Evolutionary conservation across 306 rosid genomes (phyloP), one percentile per base, ranked within the genome.

Genomic region (Sechiopsis laciniata): DNA sequence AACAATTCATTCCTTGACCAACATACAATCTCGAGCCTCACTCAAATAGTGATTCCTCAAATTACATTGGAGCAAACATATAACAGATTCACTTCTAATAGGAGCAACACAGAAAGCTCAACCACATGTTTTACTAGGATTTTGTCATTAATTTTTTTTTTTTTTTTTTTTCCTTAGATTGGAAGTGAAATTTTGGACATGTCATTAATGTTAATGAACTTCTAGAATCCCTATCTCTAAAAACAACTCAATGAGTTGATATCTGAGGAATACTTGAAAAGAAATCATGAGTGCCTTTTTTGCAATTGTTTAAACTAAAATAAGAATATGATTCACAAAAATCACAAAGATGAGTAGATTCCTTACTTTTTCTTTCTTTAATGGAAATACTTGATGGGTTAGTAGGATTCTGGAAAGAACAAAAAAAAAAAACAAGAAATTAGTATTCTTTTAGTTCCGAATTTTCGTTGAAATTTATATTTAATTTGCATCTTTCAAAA

Each of bases 241-340:
- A 64, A 62, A 26, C 29, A 22, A 5, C 6, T 1, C 10, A 32
- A 32, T 0, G 22, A 62, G 68, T 62, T 62, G 48, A 64, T 64
- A 40, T 37, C 16, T 64, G 15, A 37, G 52, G 71, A 17, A 64
- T 32, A 19, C 5, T 66, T 9, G 16, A 65, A 65, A 67, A 42
- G 55, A 45, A 20, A 10, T 37, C 8, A 64, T 20, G 6, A 67
- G 72, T 45, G 55, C 17, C 50, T 55, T 67, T 20, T 26, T 26
- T 26, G 35, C 72, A 67, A 3, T 67, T 67, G 55, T 67, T 67
- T 65, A 45, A 32, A 46, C 55, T 21, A 32, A 17, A 40, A 65
- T 15, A 17, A 26, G 72, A 67, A 67, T 45, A 20, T 19, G 72
- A 67, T 67, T 67, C 72, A 67, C 12, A 67, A 67, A 32, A 32